Evolutionary conservation across 192 early-diverging fungal genomes (phyloP).

Genomic region (Geranomyces variabilis): DNA sequence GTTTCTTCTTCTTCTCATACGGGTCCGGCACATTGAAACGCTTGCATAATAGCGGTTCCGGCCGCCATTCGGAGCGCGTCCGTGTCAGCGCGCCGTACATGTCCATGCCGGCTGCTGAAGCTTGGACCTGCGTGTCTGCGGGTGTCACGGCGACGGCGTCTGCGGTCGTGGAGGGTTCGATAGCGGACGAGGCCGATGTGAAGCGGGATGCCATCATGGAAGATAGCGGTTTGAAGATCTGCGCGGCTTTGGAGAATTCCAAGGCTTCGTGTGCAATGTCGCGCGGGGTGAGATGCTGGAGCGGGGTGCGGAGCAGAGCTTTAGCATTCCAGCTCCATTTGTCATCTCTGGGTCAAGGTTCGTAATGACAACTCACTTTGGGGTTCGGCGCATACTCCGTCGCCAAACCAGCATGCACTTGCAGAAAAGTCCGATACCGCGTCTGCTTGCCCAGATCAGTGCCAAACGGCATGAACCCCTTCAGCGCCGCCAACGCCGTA

Average conservation of each 20-base stretch:
- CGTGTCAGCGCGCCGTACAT: conserved; percentile 76
- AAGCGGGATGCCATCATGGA: conserved; percentile 74
- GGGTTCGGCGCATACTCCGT: conserved; percentile 18
- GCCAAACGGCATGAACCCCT: conserved; percentile 81
- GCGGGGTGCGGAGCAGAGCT: too few relatives aligned
- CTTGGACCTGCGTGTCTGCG: not conserved
- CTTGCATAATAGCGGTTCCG: conserved; percentile 72
- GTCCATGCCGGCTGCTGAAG: conserved; percentile 20
- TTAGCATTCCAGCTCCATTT: too few relatives aligned
- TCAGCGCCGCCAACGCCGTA: conserved; percentile 68
- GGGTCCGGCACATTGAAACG: conserved; percentile 77
- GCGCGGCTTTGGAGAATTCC: conserved; percentile 78
- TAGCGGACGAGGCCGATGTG: conserved; percentile 47
- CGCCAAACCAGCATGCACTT: conserved; percentile 60
- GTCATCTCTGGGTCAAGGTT: too few relatives aligned
- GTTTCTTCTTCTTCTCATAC: conserved; percentile 49
- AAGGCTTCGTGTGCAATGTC: conserved; percentile 61
- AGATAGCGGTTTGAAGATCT: conserved; percentile 73
- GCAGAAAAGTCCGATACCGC: conserved; percentile 73
- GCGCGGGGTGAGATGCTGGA: conserved; percentile 35
- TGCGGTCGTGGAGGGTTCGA: not conserved
- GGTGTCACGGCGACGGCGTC: conserved; percentile 1
- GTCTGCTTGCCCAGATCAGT: conserved; percentile 70
- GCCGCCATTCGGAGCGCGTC: conserved; percentile 59
- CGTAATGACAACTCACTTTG: conserved; percentile 1